Conservation (phyloP, 306 rosid genomes). For the Quillaja saponaria region DNA sequence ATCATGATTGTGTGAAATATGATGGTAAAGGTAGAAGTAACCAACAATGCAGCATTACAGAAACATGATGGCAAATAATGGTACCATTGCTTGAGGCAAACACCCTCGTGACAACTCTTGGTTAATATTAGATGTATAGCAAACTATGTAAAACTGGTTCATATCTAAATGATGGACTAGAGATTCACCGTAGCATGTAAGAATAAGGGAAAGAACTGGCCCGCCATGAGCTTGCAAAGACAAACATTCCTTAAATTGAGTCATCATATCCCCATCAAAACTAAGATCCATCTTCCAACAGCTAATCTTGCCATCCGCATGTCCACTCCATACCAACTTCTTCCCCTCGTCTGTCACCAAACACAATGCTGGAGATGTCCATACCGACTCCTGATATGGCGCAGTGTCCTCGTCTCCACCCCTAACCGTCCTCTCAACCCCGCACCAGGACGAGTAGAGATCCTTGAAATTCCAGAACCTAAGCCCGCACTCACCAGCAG, state of each 20-base stretch:
- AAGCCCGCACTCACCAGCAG: constrained; percentile 63
- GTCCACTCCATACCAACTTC: constrained; percentile 83
- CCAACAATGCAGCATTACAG: no score
- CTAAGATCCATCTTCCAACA: constrained; percentile 68
- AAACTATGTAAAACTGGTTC: no score
- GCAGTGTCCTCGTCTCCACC: constrained; percentile 63
- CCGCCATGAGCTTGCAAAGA: constrained; percentile 68
- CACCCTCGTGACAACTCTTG: no score
- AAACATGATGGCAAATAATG: no score
- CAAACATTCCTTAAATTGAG: constrained; percentile 50
- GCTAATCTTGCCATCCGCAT: constrained; percentile 76
- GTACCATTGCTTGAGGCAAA: no score
- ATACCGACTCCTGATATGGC: constrained; percentile 63
- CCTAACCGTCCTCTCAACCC: constrained; percentile 58
- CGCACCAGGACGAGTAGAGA: constrained; percentile 56
- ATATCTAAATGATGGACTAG: constrained; percentile 67
- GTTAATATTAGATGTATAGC: no score
- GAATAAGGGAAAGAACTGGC: constrained; percentile 53
- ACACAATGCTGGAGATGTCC: constrained; percentile 65
- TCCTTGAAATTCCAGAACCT: constrained; percentile 70
- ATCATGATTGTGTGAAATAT: no score
- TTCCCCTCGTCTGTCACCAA: constrained; percentile 74
- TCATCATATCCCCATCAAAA: constrained; percentile 28
- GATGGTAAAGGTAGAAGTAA: no score
- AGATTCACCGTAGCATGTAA: constrained; percentile 45